phyloP scores from a whole-genome alignment of 768 basidiomycete genomes.

The Pleurotus eryngii region DNA sequence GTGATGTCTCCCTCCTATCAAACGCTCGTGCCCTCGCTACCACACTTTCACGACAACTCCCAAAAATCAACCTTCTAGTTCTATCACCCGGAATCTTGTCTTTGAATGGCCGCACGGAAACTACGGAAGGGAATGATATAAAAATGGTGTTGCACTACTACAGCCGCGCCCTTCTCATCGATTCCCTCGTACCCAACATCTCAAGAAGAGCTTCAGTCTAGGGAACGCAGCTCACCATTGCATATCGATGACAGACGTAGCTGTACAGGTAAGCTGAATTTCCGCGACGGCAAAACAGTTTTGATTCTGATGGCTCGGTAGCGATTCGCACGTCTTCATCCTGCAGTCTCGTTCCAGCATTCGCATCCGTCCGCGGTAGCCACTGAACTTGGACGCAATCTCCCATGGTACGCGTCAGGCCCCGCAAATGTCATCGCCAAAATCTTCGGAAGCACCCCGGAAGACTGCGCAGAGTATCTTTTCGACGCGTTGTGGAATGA shows the following conservation, averaged over 20 bases:
- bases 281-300: too few species aligned
- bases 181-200: too few species aligned
- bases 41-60: constrained; percentile 26
- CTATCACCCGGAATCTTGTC: too few species aligned
- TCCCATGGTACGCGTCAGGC: constrained; percentile 22
- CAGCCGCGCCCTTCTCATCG: too few species aligned
- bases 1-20: constrained; percentile 49
- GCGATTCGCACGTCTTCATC: constrained; percentile 30
- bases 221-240: constrained; percentile 28
- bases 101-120: too few species aligned
- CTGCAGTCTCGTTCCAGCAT: constrained; percentile 33
- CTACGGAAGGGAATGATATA: too few species aligned
- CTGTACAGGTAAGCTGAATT: constrained; percentile 17
- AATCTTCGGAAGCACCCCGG: constrained; percentile 20
- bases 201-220: constrained; percentile 40
- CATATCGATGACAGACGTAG: constrained; percentile 49
- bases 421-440: constrained; percentile 16
- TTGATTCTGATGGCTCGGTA: too few species aligned
- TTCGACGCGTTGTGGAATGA: constrained; percentile 26
- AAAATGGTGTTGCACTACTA: too few species aligned
- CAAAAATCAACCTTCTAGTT: constrained; percentile 53
- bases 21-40: constrained; percentile 35
- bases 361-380: constrained; percentile 29
- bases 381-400: constrained; percentile 21
- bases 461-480: constrained; percentile 34